Percentiles rank a stretch among this genome's conserved stretches.
Evolutionary conservation across 495 filamentous ascomycete genomes (phyloP).

Genomic region (Astrocystis sublimbata): DNA sequence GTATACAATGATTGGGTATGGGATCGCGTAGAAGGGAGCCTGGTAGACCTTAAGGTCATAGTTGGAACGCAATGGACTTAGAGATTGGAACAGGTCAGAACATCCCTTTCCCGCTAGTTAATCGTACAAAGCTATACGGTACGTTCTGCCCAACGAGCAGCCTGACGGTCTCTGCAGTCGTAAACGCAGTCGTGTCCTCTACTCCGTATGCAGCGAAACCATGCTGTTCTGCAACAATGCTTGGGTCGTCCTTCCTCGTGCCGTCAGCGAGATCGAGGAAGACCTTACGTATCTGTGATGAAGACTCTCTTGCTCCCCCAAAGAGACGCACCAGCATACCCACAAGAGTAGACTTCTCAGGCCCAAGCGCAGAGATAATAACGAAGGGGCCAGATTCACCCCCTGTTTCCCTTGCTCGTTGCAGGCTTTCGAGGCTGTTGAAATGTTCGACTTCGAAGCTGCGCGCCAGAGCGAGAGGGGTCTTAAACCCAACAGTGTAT

Average conservation of each 20-base stretch:
- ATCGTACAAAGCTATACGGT: slow-evolving; percentile 79
- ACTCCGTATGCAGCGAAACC: slow-evolving; percentile 80
- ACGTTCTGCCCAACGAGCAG: slow-evolving; percentile 82
- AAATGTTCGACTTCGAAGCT: slow-evolving; percentile 70
- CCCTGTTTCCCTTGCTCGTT: slow-evolving; percentile 56
- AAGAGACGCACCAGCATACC: slow-evolving; percentile 75
- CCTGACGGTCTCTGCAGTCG: slow-evolving; percentile 75
- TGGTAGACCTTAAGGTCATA: not conserved
- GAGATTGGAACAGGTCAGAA: slow-evolving; percentile 45
- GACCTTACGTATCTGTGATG: slow-evolving; percentile 65
- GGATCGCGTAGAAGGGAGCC: too few species aligned
- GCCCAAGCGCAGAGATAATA: slow-evolving; percentile 73
- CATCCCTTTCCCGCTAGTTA: slow-evolving; percentile 70
- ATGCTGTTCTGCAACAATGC: slow-evolving; percentile 63
- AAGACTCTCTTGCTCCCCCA: slow-evolving; percentile 44
- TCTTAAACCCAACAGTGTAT: slow-evolving; percentile 81
- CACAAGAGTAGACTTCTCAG: slow-evolving; percentile 77
- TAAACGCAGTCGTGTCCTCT: slow-evolving; percentile 77
- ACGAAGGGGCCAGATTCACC: slow-evolving; percentile 68
- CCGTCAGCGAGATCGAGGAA: slow-evolving; percentile 79
- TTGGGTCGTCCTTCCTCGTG: slow-evolving; percentile 64
- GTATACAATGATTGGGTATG: too few species aligned
- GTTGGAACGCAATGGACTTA: not conserved
- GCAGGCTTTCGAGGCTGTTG: slow-evolving; percentile 75
- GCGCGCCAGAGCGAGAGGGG: slow-evolving; percentile 59